Conservation (phyloP, 1,284 basidiomycete genomes). For the Phellopilus nigrolimitatus region DNA sequence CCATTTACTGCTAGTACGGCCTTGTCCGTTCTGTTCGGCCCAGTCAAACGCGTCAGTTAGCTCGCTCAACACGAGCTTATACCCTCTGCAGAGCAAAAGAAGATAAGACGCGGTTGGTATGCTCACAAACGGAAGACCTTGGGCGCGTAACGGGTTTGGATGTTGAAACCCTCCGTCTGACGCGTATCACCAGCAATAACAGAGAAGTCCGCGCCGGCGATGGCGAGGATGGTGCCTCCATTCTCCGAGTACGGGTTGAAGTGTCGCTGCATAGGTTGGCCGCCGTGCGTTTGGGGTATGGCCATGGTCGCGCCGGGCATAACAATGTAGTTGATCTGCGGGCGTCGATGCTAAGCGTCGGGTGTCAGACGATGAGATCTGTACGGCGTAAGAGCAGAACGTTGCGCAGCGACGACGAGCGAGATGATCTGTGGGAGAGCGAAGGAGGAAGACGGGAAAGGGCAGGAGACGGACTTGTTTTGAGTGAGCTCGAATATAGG, state of each 20-base stretch:
- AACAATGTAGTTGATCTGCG: not conserved
- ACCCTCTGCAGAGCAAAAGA: slow-evolving; percentile 2
- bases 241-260: slow-evolving; percentile 91
- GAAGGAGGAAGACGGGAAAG: not conserved
- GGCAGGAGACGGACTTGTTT: slow-evolving; percentile 5
- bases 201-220: slow-evolving; percentile 86
- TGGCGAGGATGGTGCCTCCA: slow-evolving; percentile 91
- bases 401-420: not conserved
- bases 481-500: slow-evolving; percentile 13
- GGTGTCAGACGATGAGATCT: not conserved
- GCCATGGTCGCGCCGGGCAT: slow-evolving; percentile 13
- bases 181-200: slow-evolving; percentile 94
- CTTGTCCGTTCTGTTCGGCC: slow-evolving; percentile 72
- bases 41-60: not conserved
- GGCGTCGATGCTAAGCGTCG: not conserved
- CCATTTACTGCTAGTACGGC: slow-evolving; percentile 91
- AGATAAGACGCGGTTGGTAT: slow-evolving; percentile 15
- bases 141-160: slow-evolving; percentile 94
- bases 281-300: not conserved
- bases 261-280: slow-evolving; percentile 38
- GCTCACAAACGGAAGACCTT: slow-evolving; percentile 81
- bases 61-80: not conserved
- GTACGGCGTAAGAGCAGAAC: too few relatives aligned
- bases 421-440: slow-evolving; percentile 2
- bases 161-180: slow-evolving; percentile 90